phyloP scores from a whole-genome alignment of 495 filamentous ascomycete genomes.

The Aspergillus diversus region DNA sequence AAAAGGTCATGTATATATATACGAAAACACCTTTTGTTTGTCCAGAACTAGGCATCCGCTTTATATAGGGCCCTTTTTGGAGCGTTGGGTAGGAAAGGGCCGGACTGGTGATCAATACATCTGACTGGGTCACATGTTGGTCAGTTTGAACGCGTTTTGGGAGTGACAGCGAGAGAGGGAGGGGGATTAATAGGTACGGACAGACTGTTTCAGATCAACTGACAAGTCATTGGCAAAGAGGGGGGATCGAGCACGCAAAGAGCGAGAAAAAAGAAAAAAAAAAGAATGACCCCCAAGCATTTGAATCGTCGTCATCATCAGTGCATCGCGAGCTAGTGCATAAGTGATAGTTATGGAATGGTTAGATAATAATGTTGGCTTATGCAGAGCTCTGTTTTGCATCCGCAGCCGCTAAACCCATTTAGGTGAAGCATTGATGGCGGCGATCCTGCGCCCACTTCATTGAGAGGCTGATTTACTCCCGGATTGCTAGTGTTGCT shows the following conservation, averaged over 20 bases:
- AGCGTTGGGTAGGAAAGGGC: conserved; percentile 17
- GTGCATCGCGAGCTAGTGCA: neutral
- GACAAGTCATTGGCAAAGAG: conserved; percentile 5
- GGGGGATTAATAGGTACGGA: conserved; percentile 1
- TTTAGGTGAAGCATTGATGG: no score
- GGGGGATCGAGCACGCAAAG: neutral
- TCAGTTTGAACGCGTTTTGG: conserved; percentile 16
- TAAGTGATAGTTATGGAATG: neutral
- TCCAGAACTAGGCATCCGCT: neutral
- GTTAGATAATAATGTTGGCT: neutral
- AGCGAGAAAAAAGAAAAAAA: neutral
- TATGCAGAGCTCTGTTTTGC: no score
- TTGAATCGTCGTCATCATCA: conserved; percentile 12
- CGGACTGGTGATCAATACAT: conserved; percentile 29
- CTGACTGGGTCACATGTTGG: conserved; percentile 42
- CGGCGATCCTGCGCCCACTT: no score
- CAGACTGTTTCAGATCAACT: conserved; percentile 9
- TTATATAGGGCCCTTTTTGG: conserved; percentile 17
- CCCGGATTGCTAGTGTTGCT: no score
- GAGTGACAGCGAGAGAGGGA: neutral
- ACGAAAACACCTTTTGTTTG: neutral
- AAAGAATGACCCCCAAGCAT: neutral
- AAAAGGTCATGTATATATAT: neutral
- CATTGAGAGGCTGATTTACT: no score
- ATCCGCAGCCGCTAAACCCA: no score